These are phyloP conservation scores for Lentinula guzmanii DNA, from an alignment of 768 basidiomycete species.

Conservation along the genomic window DNA sequence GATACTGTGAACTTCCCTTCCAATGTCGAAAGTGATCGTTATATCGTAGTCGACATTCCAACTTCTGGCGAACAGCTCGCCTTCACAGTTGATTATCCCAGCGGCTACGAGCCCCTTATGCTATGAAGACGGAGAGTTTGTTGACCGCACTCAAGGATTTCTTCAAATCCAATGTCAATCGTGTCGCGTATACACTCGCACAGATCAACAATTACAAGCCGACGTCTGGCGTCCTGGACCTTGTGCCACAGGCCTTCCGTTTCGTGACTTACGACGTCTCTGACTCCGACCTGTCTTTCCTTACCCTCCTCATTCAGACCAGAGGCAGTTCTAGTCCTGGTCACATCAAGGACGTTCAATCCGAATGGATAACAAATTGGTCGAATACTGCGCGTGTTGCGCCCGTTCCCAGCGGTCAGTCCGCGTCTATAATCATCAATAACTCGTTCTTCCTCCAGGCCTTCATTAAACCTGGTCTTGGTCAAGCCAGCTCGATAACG, in stretches of 20 bases:
- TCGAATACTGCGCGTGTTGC: background rate
- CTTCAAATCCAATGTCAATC: background rate
- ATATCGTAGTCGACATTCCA: background rate
- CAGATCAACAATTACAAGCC: background rate
- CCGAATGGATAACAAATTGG: background rate
- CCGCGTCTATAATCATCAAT: background rate
- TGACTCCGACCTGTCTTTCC: background rate
- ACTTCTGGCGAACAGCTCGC: background rate
- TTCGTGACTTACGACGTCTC: background rate
- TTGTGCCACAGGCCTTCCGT: background rate
- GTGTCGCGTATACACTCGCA: background rate
- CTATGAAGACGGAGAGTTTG: background rate
- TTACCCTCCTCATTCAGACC: background rate
- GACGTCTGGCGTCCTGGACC: background rate
- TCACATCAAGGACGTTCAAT: background rate
- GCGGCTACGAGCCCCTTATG: background rate
- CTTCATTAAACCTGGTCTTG: background rate
- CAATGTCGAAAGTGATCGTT: background rate
- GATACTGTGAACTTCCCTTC: background rate
- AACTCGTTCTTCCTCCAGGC: background rate
- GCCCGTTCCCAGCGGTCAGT: background rate
- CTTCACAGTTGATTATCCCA: background rate
- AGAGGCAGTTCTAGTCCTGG: background rate
- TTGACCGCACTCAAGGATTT: background rate
- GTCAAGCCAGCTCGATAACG: background rate